These are phyloP conservation scores for Xylaria sp. DNA, from an alignment of 2,329 filamentous ascomycete species.

Conservation along the genomic window DNA sequence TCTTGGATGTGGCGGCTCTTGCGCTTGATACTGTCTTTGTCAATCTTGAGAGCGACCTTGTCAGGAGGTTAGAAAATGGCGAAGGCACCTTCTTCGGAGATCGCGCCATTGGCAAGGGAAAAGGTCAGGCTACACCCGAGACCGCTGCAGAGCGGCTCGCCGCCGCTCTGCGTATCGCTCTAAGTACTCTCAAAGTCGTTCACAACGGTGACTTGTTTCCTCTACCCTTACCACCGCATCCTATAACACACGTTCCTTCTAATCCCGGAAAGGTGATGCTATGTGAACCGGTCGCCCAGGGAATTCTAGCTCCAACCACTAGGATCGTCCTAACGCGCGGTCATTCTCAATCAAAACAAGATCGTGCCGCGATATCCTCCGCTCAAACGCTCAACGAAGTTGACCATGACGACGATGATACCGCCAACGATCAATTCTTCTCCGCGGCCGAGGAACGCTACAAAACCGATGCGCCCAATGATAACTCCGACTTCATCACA, in stretches of 20 bases:
- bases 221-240: conserved; percentile 80
- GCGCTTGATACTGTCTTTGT: conserved; percentile 86
- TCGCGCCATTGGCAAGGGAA: conserved; percentile 50
- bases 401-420: conserved; percentile 75
- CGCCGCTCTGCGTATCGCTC: conserved; percentile 72
- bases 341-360: conserved; percentile 61
- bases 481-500: conserved; percentile 62
- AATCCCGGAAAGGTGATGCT: conserved; percentile 86
- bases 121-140: conserved; percentile 38
- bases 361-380: conserved; percentile 52
- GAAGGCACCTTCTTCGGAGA: conserved; percentile 81
- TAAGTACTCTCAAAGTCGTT: conserved; percentile 75
- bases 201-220: conserved; percentile 82
- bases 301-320: conserved; percentile 75
- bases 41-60: conserved; percentile 78
- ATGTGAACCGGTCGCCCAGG: conserved; percentile 95
- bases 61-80: conserved; percentile 80
- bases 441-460: conserved; percentile 85
- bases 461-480: conserved; percentile 62
- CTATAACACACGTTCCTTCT: conserved; percentile 82
- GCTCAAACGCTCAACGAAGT: conserved; percentile 64
- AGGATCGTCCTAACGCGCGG: conserved; percentile 81
- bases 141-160: conserved; percentile 64
- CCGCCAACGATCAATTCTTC: conserved; percentile 88
- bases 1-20: conserved; percentile 80